A percentile compares a stretch with the other conserved stretches of the same genome.
Conservation (phyloP, 805 yeast species). For the Starmerella etchellsii region DNA sequence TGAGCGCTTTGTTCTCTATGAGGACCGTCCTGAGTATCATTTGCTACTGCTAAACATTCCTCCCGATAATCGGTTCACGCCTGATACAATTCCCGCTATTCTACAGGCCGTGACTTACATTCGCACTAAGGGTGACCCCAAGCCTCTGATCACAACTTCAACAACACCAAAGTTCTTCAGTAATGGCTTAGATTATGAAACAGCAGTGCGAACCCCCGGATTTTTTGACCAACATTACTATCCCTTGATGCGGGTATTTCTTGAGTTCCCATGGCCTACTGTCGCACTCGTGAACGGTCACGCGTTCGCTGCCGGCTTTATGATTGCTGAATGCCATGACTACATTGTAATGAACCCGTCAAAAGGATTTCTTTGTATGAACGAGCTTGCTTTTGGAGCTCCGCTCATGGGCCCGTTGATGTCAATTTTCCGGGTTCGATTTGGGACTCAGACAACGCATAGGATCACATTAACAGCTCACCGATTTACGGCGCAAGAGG, state of each 20-base stretch:
- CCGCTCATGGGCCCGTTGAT: conserved; percentile 28
- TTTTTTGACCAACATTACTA: conserved; percentile 27
- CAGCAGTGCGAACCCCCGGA: conserved; percentile 25
- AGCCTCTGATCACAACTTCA: conserved; percentile 30
- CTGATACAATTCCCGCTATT: conserved; percentile 25
- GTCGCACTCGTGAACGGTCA: conserved; percentile 31
- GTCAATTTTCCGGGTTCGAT: conserved; percentile 25
- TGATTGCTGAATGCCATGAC: conserved; percentile 30
- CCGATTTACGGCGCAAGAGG: conserved; percentile 48
- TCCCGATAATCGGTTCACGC: conserved; percentile 30
- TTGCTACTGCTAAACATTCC: conserved; percentile 25
- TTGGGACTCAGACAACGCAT: conserved; percentile 24
- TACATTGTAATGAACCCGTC: conserved; percentile 31
- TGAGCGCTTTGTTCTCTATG: conserved; percentile 6
- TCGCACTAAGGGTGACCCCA: conserved; percentile 21
- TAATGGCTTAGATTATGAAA: conserved; percentile 30
- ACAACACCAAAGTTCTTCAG: conserved; percentile 28
- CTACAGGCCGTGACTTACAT: conserved; percentile 26
- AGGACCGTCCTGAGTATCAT: conserved; percentile 23
- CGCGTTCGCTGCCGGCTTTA: conserved; percentile 33
- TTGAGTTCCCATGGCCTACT: conserved; percentile 32
- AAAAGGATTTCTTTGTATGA: conserved; percentile 30
- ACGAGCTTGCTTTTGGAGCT: conserved; percentile 31
- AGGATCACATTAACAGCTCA: conserved; percentile 27
- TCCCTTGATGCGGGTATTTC: conserved; percentile 25